Evolutionary conservation across 805 yeast species (phyloP).

Genomic region (Lipomyces anomalus): DNA sequence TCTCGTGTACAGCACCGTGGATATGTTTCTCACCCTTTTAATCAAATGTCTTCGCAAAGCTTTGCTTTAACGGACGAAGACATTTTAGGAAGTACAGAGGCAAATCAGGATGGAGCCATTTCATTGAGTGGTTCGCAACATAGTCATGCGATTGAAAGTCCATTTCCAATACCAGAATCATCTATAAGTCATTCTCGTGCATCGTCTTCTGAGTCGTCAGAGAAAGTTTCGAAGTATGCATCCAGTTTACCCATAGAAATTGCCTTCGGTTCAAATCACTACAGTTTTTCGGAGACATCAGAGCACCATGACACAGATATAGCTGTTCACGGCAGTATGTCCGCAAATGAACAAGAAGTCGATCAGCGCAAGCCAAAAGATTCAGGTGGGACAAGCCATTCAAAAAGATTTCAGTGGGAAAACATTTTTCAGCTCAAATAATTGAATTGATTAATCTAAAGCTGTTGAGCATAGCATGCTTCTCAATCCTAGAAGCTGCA

Average conservation of each 20-base stretch:
- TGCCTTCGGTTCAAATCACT: background rate
- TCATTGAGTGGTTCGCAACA: too few species aligned
- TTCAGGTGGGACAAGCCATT: slow-evolving; percentile 18
- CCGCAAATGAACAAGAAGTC: slow-evolving; percentile 16
- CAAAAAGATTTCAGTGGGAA: slow-evolving; percentile 1
- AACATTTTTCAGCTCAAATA: background rate
- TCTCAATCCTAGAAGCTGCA: slow-evolving; percentile 21
- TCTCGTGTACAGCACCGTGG: background rate
- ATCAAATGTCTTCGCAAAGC: too few species aligned
- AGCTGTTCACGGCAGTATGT: slow-evolving; percentile 16
- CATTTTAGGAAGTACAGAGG: too few species aligned
- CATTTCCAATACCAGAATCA: too few species aligned
- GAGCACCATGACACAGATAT: slow-evolving; percentile 1
- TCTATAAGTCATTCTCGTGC: too few species aligned
- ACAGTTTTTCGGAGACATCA: background rate
- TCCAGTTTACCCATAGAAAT: slow-evolving; percentile 21
- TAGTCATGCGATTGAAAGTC: too few species aligned
- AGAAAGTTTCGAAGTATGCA: slow-evolving; percentile 2
- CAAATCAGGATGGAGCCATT: too few species aligned
- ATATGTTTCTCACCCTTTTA: background rate
- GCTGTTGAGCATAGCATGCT: too few species aligned
- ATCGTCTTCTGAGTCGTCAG: background rate
- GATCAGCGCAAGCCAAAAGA: slow-evolving; percentile 10
- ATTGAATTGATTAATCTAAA: too few species aligned
- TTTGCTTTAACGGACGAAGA: too few species aligned